Percentiles rank a stretch among this genome's conserved stretches.
Conservation (phyloP, 331 rosid species). For the Quercus phellos region DNA sequence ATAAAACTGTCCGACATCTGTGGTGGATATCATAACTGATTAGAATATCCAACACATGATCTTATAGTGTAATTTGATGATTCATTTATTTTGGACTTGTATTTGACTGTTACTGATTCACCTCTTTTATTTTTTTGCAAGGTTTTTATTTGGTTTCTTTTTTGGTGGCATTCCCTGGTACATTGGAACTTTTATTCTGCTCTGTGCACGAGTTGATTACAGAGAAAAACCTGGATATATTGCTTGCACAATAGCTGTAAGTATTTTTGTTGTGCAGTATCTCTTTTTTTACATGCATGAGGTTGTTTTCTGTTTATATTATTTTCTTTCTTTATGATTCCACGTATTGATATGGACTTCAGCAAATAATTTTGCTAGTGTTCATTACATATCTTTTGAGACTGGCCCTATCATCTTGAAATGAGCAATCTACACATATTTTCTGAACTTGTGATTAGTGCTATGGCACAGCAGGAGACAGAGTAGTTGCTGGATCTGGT, state of each 20-base stretch:
- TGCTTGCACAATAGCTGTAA: conserved; percentile 77
- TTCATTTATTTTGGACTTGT: neutral
- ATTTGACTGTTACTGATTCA: conserved; percentile 1
- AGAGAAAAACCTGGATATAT: conserved; percentile 81
- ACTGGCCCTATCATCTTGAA: neutral
- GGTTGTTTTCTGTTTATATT: neutral
- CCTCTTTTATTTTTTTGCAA: conserved; percentile 18
- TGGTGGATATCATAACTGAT: neutral
- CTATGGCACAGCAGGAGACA: neutral
- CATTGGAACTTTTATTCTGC: conserved; percentile 55
- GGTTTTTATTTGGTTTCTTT: conserved; percentile 75
- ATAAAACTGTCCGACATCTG: neutral
- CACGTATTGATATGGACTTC: neutral
- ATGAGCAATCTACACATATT: neutral
- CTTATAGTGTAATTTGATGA: neutral
- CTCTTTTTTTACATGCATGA: neutral
- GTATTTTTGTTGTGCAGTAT: conserved; percentile 24
- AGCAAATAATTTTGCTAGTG: neutral
- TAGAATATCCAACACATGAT: neutral
- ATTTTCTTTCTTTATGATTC: neutral
- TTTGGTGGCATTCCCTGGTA: conserved; percentile 85
- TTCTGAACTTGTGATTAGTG: neutral
- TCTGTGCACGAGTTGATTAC: conserved; percentile 58
- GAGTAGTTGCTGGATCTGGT: neutral
- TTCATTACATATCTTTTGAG: neutral